These are phyloP conservation scores for Aspergillus sclerotioniger DNA, from an alignment of 495 filamentous ascomycete genomes.

Conservation along the genomic window DNA sequence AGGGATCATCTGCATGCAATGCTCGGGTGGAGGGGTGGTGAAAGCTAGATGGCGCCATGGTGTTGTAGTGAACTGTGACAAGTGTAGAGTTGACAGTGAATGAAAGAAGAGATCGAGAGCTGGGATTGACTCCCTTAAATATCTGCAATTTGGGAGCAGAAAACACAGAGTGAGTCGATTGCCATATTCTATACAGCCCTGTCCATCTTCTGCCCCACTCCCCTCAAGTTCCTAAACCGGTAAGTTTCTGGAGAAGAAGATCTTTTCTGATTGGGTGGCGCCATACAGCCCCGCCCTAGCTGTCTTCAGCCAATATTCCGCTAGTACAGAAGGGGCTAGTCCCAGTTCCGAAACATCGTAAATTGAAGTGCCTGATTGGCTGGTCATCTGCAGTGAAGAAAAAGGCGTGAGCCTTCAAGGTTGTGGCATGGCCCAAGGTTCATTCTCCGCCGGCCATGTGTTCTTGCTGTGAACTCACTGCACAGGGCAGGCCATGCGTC, in stretches of 20 bases:
- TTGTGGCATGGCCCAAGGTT: too few relatives aligned
- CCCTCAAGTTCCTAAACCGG: slow-evolving; percentile 20
- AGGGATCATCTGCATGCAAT: slow-evolving; percentile 76
- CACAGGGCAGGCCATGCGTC: too few relatives aligned
- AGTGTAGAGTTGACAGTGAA: neutral
- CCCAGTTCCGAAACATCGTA: too few relatives aligned
- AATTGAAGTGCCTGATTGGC: too few relatives aligned
- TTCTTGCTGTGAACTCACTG: too few relatives aligned
- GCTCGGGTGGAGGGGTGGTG: slow-evolving; percentile 52
- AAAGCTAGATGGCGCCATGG: slow-evolving; percentile 9
- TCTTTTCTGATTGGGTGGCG: neutral
- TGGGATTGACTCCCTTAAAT: neutral
- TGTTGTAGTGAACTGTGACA: neutral
- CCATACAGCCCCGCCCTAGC: too few relatives aligned
- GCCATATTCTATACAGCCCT: neutral
- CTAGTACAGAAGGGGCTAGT: too few relatives aligned
- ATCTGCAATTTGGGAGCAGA: neutral
- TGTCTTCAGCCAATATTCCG: too few relatives aligned
- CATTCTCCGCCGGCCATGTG: too few relatives aligned
- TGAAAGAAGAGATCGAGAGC: neutral
- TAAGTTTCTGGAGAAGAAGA: neutral
- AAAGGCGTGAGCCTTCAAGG: too few relatives aligned
- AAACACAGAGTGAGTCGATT: neutral
- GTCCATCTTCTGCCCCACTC: slow-evolving; percentile 11
- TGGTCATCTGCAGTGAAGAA: too few relatives aligned